Percentiles rank a stretch among this genome's conserved stretches.
Evolutionary conservation across 1,284 basidiomycete species (phyloP).

Genomic region (Ceratobasidium sp.): DNA sequence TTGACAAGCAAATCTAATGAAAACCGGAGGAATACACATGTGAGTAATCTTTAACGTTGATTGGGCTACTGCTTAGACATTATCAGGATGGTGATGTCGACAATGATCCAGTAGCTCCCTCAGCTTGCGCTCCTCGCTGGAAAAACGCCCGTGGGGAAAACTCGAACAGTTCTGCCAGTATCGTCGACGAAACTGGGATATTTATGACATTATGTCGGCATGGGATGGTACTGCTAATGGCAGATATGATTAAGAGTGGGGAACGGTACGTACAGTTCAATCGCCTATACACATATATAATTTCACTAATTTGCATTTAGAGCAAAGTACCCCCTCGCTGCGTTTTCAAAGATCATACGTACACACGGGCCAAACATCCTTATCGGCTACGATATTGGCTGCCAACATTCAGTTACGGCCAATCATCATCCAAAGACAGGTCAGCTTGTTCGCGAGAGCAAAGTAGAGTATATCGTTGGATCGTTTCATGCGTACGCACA

Average conservation of each 20-base stretch:
- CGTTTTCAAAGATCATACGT: constrained; percentile 30
- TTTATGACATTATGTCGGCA: constrained; percentile 58
- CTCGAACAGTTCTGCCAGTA: constrained; percentile 55
- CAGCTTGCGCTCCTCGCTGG: constrained; percentile 49
- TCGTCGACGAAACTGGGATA: constrained; percentile 56
- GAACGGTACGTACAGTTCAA: constrained; percentile 51
- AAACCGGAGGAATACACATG: too few species aligned
- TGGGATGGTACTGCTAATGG: constrained; percentile 55
- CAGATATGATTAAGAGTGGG: constrained; percentile 59
- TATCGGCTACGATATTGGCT: constrained; percentile 59
- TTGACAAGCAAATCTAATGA: constrained; percentile 11
- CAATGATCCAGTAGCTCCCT: constrained; percentile 50
- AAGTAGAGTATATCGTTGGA: constrained; percentile 50
- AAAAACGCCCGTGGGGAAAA: constrained; percentile 52
- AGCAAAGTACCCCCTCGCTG: constrained; percentile 58
- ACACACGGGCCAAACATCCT: constrained; percentile 49
- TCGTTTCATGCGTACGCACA: constrained; percentile 59
- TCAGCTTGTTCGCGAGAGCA: constrained; percentile 11
- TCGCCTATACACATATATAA: neutral
- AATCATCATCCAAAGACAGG: constrained; percentile 52
- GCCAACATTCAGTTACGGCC: constrained; percentile 54
- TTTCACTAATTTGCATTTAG: constrained; percentile 49
- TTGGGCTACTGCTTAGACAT: neutral
- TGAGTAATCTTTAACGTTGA: neutral
- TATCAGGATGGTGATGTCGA: neutral